Evolutionary conservation across 2,329 filamentous ascomycete species (phyloP).

Genomic region (Fusarium dimerum): DNA sequence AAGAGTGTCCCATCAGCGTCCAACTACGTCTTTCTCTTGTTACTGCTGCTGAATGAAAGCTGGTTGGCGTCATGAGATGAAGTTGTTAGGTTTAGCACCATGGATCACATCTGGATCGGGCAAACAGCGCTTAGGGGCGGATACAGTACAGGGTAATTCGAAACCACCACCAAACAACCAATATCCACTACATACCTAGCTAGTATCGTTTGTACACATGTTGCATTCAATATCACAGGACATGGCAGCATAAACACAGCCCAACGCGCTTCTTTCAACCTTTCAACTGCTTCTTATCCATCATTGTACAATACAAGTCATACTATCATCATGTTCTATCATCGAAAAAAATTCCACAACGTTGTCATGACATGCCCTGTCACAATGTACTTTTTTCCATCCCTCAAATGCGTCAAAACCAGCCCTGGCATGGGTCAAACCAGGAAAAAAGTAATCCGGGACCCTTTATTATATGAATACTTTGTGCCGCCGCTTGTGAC

Average conservation of each 20-base stretch:
- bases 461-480: constrained; percentile 23
- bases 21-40: too few species aligned
- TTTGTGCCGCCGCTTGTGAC: constrained; percentile 2
- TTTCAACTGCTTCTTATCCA: not conserved
- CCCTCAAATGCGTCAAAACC: constrained; percentile 26
- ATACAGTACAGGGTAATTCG: too few species aligned
- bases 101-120: too few species aligned
- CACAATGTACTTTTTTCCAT: constrained; percentile 16
- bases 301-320: not conserved
- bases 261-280: not conserved
- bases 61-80: too few species aligned
- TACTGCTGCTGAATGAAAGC: too few species aligned
- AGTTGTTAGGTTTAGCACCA: too few species aligned
- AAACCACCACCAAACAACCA: too few species aligned
- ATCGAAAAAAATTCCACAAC: not conserved
- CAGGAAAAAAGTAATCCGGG: constrained; percentile 28
- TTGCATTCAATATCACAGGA: too few species aligned
- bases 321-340: not conserved
- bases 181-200: too few species aligned
- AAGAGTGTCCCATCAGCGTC: too few species aligned
- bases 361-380: not conserved
- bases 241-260: not conserved
- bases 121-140: too few species aligned
- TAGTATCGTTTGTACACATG: too few species aligned
- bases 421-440: constrained; percentile 14